Percentiles rank a stretch among this genome's conserved stretches.
Conservation (phyloP, 2,329 filamentous ascomycete genomes). For the Cryphonectria radicalis region DNA sequence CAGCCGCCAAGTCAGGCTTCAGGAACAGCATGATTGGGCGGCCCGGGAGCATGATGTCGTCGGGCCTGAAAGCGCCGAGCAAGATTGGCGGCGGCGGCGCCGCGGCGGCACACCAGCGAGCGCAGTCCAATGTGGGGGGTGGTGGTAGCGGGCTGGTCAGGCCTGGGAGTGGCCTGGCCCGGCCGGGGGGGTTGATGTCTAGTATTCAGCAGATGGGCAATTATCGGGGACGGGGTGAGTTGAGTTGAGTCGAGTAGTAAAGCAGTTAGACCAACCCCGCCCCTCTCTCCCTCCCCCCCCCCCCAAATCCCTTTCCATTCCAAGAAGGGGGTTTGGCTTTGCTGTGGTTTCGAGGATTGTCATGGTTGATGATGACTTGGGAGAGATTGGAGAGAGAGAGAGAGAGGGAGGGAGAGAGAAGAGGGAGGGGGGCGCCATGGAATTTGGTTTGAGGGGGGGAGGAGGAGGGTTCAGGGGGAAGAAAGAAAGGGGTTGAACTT, state of each 20-base stretch:
- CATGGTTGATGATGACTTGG: too few relatives aligned
- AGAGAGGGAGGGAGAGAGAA: too few relatives aligned
- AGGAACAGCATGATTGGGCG: slow-evolving; percentile 53
- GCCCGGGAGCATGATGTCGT: slow-evolving; percentile 49
- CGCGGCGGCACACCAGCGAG: slow-evolving; percentile 44
- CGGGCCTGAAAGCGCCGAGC: slow-evolving; percentile 66
- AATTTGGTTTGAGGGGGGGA: not conserved
- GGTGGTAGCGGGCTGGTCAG: slow-evolving; percentile 53
- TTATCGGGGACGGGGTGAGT: slow-evolving; percentile 50
- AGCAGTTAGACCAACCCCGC: too few relatives aligned
- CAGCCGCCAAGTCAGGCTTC: slow-evolving; percentile 48
- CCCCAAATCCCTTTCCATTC: too few relatives aligned
- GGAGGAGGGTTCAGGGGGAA: not conserved
- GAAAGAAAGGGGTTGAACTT: not conserved
- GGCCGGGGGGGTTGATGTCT: slow-evolving; percentile 75
- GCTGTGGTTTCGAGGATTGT: too few relatives aligned
- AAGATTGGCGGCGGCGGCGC: slow-evolving; percentile 45
- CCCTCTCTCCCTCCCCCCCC: too few relatives aligned
- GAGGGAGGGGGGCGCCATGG: not conserved
- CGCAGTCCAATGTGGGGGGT: slow-evolving; percentile 44
- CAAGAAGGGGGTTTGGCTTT: too few relatives aligned
- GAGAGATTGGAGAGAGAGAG: too few relatives aligned
- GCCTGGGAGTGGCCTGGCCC: slow-evolving; percentile 52
- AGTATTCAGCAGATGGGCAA: slow-evolving; percentile 89
- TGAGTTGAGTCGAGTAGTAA: not conserved